phyloP scores from a whole-genome alignment of 129 eudicot genomes.

The Saposhnikovia divaricata region DNA sequence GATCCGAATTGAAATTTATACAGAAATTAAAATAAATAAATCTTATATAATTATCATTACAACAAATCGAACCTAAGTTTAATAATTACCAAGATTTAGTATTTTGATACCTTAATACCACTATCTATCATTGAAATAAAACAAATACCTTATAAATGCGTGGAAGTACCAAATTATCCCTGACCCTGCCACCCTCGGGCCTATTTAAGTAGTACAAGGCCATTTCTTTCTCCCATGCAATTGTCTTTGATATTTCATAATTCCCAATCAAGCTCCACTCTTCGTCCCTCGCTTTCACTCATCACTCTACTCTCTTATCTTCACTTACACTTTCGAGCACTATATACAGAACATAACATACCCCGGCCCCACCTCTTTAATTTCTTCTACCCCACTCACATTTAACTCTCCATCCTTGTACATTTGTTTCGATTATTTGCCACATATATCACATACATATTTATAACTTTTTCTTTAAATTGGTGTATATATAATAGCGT shows the following conservation, averaged over 20 bases:
- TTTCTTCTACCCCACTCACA: conserved; percentile 4
- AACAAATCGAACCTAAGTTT: too few species aligned
- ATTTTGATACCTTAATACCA: too few species aligned
- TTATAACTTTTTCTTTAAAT: background rate
- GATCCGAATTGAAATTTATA: too few species aligned
- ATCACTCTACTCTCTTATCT: background rate
- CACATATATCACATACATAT: background rate
- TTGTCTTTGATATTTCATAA: background rate
- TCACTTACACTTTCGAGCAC: background rate
- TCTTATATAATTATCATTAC: too few species aligned
- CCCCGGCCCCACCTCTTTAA: background rate
- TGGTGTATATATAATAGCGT: background rate
- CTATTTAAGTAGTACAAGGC: background rate
- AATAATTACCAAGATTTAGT: too few species aligned
- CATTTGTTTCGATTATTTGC: background rate
- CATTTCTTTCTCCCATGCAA: conserved; percentile 7
- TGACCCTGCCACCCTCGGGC: background rate
- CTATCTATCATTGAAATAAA: too few species aligned
- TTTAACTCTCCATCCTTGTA: background rate
- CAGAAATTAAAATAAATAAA: too few species aligned
- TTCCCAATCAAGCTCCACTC: background rate
- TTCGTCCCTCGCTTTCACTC: background rate
- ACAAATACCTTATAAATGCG: background rate
- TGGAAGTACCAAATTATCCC: background rate
- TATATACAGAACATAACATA: background rate